Evolutionary conservation across 2,329 filamentous ascomycete genomes (phyloP).

Genomic region (Tympanopsis confertula): DNA sequence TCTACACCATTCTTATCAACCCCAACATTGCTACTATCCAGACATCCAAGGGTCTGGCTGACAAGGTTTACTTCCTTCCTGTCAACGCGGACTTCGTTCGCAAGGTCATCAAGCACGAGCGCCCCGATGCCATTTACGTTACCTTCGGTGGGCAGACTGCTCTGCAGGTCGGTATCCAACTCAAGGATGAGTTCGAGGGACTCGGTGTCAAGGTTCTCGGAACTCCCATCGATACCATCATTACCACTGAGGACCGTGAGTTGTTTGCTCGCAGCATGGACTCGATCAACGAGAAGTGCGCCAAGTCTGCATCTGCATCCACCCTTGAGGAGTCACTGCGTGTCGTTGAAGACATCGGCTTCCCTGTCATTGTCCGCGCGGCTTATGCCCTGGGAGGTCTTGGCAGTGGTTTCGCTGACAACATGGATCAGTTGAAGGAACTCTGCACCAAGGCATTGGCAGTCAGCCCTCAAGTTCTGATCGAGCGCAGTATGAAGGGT

Average conservation of each 20-base stretch:
- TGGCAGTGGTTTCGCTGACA: conserved; percentile 87
- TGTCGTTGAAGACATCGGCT: conserved; percentile 85
- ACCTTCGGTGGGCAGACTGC: conserved; percentile 97
- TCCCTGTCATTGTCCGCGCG: conserved; percentile 91
- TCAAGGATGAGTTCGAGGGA: conserved; percentile 90
- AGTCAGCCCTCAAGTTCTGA: conserved; percentile 86
- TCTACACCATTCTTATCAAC: conserved; percentile 97
- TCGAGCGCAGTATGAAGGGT: conserved; percentile 97
- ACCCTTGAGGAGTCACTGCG: conserved; percentile 77
- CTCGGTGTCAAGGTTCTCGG: conserved; percentile 90
- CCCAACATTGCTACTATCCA: conserved; percentile 98
- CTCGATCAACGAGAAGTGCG: conserved; percentile 93
- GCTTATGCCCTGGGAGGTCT: conserved; percentile 92
- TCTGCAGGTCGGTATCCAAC: conserved; percentile 88
- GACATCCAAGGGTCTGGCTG: conserved; percentile 91
- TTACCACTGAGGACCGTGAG: conserved; percentile 95
- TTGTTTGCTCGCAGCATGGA: conserved; percentile 97
- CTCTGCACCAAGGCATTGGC: conserved; percentile 93
- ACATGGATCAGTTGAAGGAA: conserved; percentile 70
- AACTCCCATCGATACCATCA: conserved; percentile 94
- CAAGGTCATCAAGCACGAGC: conserved; percentile 91
- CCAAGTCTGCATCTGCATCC: conserved; percentile 88
- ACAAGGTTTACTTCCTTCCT: conserved; percentile 97
- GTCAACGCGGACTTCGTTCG: conserved; percentile 95
- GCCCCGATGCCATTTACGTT: conserved; percentile 90